phyloP scores from a whole-genome alignment of 202 grass and related monocot species.

The Bolboschoenoplectus hybrid region DNA sequence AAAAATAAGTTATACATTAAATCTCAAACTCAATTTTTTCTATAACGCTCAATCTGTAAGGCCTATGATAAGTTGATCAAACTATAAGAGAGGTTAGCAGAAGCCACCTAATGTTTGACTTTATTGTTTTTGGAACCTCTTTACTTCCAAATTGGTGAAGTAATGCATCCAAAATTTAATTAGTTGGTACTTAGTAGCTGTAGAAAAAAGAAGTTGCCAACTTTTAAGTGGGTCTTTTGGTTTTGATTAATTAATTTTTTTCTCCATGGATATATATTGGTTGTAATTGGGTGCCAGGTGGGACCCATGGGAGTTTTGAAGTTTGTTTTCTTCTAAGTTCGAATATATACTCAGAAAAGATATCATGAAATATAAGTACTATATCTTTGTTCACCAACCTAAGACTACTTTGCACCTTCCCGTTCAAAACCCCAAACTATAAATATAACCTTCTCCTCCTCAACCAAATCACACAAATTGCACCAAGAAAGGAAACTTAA shows the following conservation, averaged over 20 bases:
- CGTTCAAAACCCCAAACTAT: no score
- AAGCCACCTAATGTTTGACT: neutral
- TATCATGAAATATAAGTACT: no score
- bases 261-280: neutral
- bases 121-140: neutral
- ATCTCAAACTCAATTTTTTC: neutral
- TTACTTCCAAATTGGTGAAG: neutral
- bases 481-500: no score
- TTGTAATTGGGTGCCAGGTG: neutral
- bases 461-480: no score
- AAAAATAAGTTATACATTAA: no score
- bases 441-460: no score
- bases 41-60: neutral
- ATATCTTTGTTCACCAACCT: neutral
- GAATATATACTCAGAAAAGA: neutral
- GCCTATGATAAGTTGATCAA: neutral
- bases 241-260: neutral
- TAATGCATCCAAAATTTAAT: neutral
- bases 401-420: neutral
- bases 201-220: neutral
- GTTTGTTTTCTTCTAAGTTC: neutral
- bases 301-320: neutral
- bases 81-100: neutral
- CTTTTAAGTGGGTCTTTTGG: neutral
- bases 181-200: neutral